Base-by-base conservation (phyloP, 139 green algal genomes). In the Tetraselmis striata region DNA sequence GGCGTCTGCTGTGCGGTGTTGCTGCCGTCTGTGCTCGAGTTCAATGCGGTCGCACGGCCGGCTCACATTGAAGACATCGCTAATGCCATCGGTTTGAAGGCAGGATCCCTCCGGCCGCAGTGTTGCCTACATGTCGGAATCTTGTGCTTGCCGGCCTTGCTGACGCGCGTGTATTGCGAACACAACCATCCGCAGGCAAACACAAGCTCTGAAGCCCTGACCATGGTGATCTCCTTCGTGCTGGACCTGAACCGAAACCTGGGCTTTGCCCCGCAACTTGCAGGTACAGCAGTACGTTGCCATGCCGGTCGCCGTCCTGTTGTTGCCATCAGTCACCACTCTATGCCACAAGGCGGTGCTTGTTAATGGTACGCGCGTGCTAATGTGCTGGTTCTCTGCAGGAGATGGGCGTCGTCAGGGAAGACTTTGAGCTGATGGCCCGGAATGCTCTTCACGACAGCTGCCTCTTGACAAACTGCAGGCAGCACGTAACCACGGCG, bases 1-100 rank as follows among this genome's bases (percentile, higher is more conserved):
- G 83, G 83, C 30, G 79, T 86, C n/a, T 83, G 79, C 83, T 83
- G 82, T 26, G 83, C 83, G 2, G 32, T 86, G n/a, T 75, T 86
- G 29, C 79, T 86, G 28, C 82, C 82, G 23, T 29, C 79, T 11
- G 74, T 83, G 29, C 82, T 80, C 59, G 78, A 80, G 25, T 83
- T 80, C 78, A 85, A 85, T 28, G 78, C 78, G 0, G 29, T 59
- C 31, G 78, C 31, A 0, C 29, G 77, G 67, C 59, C 78, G 28
- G 25, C 77, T 27, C 82, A 79, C 28, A 80, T 75, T 27, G 25
- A 78, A 1, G 82, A 85, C 82, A 82, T 85, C 30, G 82, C 77
- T 0, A 77, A 79, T 29, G 82, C 82, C 29, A 28, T 85, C 76
- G 82, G 82, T 28, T 23, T 77, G 30, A 67, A 67, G 45, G 45